Evolutionary conservation across 495 filamentous ascomycete genomes (phyloP), one percentile per base, ranked within the genome.

Genomic region (Neurospora sp.): DNA sequence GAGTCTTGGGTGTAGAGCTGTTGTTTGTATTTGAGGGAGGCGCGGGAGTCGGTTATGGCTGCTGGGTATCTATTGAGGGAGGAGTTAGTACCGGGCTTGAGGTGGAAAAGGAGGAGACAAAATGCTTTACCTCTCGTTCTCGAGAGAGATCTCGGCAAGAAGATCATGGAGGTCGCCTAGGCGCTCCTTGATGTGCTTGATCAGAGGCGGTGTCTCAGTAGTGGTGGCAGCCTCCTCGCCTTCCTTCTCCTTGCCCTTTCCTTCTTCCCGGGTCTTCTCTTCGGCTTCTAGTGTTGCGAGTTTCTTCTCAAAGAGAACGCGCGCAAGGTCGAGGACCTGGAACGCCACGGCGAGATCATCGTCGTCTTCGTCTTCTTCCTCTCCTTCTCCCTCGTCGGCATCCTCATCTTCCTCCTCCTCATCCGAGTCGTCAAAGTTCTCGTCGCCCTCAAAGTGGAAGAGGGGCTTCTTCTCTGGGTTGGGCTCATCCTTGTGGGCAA

Each of bases 381-480:
- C 86, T 3, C 78, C 83, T 11, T 84, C 86, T 3, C 78, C 83
- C 12, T 84, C 86, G 39, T 77, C 79, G 40, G 72, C 80, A 35
- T 75, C 83, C 20, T 83, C 83, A 39, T 85, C 85, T 35, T 90
- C 92, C 31, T 94, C 93, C 42, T 86, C 86, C 39, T 90, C 91
- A 38, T 94, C 93, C 1, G 90, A 91, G 68, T 93, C 91, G 42
- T 93, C 93, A 82, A 91, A 97, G 77, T 96, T 94, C 81, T 97
- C 95, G 75, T 98, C 96, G 59, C 96, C 96, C 1, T 90, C 92
- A 76, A 98, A 97, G 74, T 96, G 92, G 80, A 99, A 98, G 69
- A 91, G 88, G 1, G 93, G 87, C 80, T 94, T 95, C 73, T 84
- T 88, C 73, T 78, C 78, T 7, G 70, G 38, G 18, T 31, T 44